Base-by-base conservation (phyloP, 2,329 filamentous ascomycete genomes). In the Colletotrichum agaves region DNA sequence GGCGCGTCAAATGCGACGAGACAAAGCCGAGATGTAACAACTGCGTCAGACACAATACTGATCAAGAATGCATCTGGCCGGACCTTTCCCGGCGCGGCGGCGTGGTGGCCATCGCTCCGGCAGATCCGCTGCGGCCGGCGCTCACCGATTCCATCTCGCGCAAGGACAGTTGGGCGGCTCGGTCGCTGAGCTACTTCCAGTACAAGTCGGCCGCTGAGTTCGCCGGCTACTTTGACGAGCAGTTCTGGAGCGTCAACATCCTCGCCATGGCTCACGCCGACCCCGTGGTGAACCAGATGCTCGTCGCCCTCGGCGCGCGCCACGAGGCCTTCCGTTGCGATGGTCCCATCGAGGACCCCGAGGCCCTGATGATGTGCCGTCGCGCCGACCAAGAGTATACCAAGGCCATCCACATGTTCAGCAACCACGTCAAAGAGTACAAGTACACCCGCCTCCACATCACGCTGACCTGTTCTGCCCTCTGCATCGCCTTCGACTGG, bases 401-500 rank as follows among this genome's bases (percentile, higher is more conserved):
- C 27, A 62, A 63, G 21, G 60, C 60, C 52, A 37, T 57, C 37
- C 15, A 13, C 21, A 33, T 63, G 39, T 56, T 57, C 31, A 46
- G 31, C 15, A 12, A 35, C 11, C 60, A 63, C 33, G 13, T 56
- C 31, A 27, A 21, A 12, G 50, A 43, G 39, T 50, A 31, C 39
- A 15, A 44, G n/a, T 46, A n/a, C 21, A 63, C 39, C n/a, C 13
- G 33, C 50, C 56, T 69, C n/a, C 52, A 69, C 11, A 56, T 69
- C 41, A 69, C 66, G 6, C 41, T 69, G 13, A 59, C 63, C 5
- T 69, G 66, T 47, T 23, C 37, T 17, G 43, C 60, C 3, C 62
- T 69, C 21, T 65, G 63, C 43, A 39, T 60, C 50, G 57, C 61
- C 12, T 69, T 66, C 41, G 66, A 69, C 39, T 65, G 62, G 44